phyloP scores from a whole-genome alignment of 2,329 filamentous ascomycete species.

The Xylariaceae sp. region DNA sequence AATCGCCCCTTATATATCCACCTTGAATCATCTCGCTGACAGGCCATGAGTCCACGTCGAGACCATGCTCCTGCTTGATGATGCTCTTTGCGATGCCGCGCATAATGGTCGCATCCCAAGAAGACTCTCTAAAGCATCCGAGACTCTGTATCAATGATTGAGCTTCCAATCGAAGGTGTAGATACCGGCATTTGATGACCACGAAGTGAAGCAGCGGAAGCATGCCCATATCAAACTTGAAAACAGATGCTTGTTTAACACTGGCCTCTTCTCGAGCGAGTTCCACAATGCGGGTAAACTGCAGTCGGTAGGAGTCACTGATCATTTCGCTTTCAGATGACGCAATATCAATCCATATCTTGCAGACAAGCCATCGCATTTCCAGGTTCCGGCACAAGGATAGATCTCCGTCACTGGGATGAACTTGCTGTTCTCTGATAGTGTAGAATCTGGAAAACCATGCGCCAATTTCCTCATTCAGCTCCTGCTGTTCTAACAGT shows the following conservation, averaged over 20 bases:
- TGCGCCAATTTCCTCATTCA: conserved; percentile 8
- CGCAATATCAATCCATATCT: conserved; percentile 17
- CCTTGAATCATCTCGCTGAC: not conserved
- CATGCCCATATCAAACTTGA: conserved; percentile 19
- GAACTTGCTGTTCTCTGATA: not conserved
- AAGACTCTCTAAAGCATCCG: conserved; percentile 8
- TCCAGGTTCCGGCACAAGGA: conserved; percentile 7
- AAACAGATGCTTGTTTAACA: not conserved
- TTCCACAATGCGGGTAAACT: conserved; percentile 15
- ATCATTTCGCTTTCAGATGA: conserved; percentile 8
- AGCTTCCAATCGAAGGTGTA: conserved; percentile 16
- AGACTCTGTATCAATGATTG: conserved; percentile 5
- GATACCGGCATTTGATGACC: conserved; percentile 18
- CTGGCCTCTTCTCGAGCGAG: conserved; percentile 12
- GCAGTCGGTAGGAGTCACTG: conserved; percentile 7
- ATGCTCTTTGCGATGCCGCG: conserved; percentile 9
- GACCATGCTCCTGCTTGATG: conserved; percentile 17
- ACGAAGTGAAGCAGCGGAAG: conserved; percentile 19
- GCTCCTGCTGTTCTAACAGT: conserved; percentile 1
- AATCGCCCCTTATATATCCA: not conserved
- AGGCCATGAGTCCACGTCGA: not conserved
- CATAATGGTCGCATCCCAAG: conserved; percentile 16
- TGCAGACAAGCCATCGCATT: conserved; percentile 19
- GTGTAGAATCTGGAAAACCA: conserved; percentile 7
- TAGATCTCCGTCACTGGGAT: not conserved